Base-by-base conservation (phyloP, 2,329 filamentous ascomycete genomes). In the Diaporthe aspalathi region DNA sequence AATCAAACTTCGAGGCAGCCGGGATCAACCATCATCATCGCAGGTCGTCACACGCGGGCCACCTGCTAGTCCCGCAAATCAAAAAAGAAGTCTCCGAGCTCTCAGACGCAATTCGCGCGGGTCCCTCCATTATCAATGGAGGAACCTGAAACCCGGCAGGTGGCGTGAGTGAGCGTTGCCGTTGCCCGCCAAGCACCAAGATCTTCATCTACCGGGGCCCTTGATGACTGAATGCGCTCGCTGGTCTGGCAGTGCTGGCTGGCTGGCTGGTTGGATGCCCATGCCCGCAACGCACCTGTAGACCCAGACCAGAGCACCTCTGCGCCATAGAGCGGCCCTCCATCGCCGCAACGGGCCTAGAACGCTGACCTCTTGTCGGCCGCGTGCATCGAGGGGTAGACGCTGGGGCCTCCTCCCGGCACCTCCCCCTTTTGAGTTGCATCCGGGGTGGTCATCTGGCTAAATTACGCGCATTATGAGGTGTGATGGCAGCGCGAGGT, bases 401-500 rank as follows among this genome's bases (percentile, higher is more conserved):
- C 67, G 67, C 67, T 68, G 43, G 53, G 29, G 67, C 43, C 45
- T 40, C 45, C 27, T 50, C 67, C 67, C 32, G 45, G n/a, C 53
- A 56, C 53, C 38, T 50, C 53, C 67, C 53, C 53, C 67, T 43
- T 60, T 60, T 29, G 20, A 50, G 67, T 50, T 50, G 53, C 53
- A 68, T 60, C 67, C 11, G 43, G 60, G 53, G 17, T 60, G 43
- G 53, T 60, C 53, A 60, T 60, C 67, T 60, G 54, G 53, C 53
- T 68, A 60, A 50, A 60, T 68, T 68, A 60, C 67, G 67, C 47
- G 53, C 67, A 68, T 60, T 43, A 50, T 68, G 53, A 22, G 45
- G 67, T 57, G 52, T 68, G 67, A 60, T 52, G 45, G 67, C 67
- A 47, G 66, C 53, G 50, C 29, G 32, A 27, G 9, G 43, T 27